A percentile compares a stretch with the other conserved stretches of the same genome.
phyloP scores from a whole-genome alignment of 1,284 basidiomycete genomes.

The Fereydounia khargensis region DNA sequence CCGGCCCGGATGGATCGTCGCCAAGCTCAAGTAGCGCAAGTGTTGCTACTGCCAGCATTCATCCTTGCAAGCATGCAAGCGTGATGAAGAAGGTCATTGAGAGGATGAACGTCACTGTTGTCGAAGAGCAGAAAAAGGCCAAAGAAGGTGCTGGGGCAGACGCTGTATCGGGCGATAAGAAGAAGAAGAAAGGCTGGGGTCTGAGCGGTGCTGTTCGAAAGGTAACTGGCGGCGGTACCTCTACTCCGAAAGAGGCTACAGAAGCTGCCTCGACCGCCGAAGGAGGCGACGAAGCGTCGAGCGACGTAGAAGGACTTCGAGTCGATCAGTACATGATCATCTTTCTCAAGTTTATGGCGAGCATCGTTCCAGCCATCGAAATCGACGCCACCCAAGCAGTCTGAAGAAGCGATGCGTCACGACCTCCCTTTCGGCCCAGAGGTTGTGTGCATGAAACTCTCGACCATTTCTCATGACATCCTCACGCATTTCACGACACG shows the following conservation, averaged over 20 bases:
- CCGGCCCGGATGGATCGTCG: conserved; percentile 19
- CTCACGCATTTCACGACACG: no score
- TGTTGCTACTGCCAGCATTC: conserved; percentile 67
- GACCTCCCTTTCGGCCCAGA: no score
- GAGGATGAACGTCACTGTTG: conserved; percentile 74
- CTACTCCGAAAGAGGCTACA: neutral
- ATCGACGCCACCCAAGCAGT: conserved; percentile 51
- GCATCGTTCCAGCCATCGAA: conserved; percentile 54
- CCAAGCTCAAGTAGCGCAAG: conserved; percentile 9
- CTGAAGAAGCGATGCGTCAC: no score
- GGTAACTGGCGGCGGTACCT: conserved; percentile 64
- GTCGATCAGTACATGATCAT: conserved; percentile 57
- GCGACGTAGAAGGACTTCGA: conserved; percentile 38
- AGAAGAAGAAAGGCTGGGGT: conserved; percentile 75
- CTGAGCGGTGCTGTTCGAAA: conserved; percentile 68
- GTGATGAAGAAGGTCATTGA: conserved; percentile 99
- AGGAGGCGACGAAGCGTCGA: conserved; percentile 3
- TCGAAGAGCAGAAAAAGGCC: conserved; percentile 60
- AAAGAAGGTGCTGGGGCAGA: conserved; percentile 12
- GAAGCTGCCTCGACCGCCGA: neutral
- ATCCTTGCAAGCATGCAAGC: conserved; percentile 96
- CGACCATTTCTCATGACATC: no score
- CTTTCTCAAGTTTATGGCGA: conserved; percentile 56
- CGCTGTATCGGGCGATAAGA: conserved; percentile 60
- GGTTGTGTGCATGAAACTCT: no score